Conservation (phyloP, 2,329 filamentous ascomycete species). For the Ophiostoma sp. region DNA sequence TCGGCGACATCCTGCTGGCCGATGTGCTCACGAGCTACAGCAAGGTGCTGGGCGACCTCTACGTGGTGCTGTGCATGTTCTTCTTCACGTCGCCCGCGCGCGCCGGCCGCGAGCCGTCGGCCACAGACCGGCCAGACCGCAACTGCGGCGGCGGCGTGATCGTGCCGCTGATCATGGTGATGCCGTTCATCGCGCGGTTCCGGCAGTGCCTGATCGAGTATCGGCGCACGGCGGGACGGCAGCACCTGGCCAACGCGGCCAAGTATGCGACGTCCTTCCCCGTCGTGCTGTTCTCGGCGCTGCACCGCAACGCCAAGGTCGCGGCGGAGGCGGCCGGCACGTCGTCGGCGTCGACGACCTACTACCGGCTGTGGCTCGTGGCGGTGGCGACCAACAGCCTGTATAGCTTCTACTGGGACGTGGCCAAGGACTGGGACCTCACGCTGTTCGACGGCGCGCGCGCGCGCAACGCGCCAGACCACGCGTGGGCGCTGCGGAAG, state of each 20-base stretch:
- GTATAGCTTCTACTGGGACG: constrained; percentile 99
- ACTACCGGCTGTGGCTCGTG: constrained; percentile 59
- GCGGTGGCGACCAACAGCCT: constrained; percentile 76
- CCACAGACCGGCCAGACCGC: constrained; percentile 75
- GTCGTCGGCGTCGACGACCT: constrained; percentile 34
- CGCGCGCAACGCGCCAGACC: constrained; percentile 55
- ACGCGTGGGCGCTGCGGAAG: constrained; percentile 72
- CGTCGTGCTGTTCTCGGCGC: constrained; percentile 72
- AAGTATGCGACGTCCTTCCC: constrained; percentile 96
- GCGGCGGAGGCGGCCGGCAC: constrained; percentile 30
- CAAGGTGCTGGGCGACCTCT: constrained; percentile 84
- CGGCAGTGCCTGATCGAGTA: constrained; percentile 91
- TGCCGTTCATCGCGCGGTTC: constrained; percentile 80
- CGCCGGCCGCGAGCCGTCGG: constrained; percentile 51
- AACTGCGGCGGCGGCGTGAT: constrained; percentile 71
- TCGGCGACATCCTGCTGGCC: constrained; percentile 86
- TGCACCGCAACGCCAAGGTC: constrained; percentile 57
- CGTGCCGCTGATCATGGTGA: constrained; percentile 76
- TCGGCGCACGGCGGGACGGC: constrained; percentile 63
- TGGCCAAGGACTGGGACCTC: constrained; percentile 94
- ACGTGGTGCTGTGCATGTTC: constrained; percentile 88
- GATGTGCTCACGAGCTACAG: constrained; percentile 94
- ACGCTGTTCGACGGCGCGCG: constrained; percentile 61
- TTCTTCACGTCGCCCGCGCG: constrained; percentile 42
- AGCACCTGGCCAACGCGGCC: constrained; percentile 85